These are phyloP conservation scores for Pulveroboletus frians DNA, from an alignment of 768 basidiomycete species.

Conservation along the genomic window DNA sequence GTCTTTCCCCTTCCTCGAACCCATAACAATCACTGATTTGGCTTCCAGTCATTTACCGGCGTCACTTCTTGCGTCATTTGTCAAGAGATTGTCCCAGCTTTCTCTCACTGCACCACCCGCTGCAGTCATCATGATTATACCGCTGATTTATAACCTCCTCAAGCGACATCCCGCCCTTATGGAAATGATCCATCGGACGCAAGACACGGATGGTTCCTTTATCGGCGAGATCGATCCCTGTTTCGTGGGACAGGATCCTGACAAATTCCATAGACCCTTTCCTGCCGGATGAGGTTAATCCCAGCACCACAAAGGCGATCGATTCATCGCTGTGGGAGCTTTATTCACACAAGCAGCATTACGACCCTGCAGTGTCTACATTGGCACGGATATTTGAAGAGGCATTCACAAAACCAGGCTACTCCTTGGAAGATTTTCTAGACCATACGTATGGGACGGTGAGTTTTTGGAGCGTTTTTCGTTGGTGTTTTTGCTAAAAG, in stretches of 20 bases:
- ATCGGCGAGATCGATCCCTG: slow-evolving; percentile 28
- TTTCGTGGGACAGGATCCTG: background rate
- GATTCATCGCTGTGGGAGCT: slow-evolving; percentile 94
- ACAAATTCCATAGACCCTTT: slow-evolving; percentile 58
- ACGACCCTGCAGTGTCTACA: slow-evolving; percentile 83
- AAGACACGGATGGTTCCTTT: slow-evolving; percentile 31
- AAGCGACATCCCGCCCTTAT: slow-evolving; percentile 89
- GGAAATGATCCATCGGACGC: slow-evolving; percentile 80
- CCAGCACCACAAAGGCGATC: slow-evolving; percentile 71
- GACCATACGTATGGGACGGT: slow-evolving; percentile 91
- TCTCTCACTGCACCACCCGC: slow-evolving; percentile 84
- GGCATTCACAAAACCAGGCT: slow-evolving; percentile 90
- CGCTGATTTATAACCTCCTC: slow-evolving; percentile 91
- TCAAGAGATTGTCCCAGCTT: slow-evolving; percentile 84
- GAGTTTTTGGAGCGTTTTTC: slow-evolving; percentile 19
- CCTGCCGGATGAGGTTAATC: slow-evolving; percentile 59
- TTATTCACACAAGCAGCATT: slow-evolving; percentile 70
- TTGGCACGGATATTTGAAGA: slow-evolving; percentile 82
- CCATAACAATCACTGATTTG: slow-evolving; percentile 1
- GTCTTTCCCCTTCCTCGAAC: slow-evolving; percentile 26
- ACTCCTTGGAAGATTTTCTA: slow-evolving; percentile 91
- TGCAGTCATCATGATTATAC: slow-evolving; percentile 84
- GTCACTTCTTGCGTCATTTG: slow-evolving; percentile 88
- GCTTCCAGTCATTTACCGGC: slow-evolving; percentile 76
- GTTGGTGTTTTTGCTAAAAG: slow-evolving; percentile 1